Evolutionary conservation across 164 flowering plant genomes (phyloP).

Genomic region (Stephania yunnanensis): DNA sequence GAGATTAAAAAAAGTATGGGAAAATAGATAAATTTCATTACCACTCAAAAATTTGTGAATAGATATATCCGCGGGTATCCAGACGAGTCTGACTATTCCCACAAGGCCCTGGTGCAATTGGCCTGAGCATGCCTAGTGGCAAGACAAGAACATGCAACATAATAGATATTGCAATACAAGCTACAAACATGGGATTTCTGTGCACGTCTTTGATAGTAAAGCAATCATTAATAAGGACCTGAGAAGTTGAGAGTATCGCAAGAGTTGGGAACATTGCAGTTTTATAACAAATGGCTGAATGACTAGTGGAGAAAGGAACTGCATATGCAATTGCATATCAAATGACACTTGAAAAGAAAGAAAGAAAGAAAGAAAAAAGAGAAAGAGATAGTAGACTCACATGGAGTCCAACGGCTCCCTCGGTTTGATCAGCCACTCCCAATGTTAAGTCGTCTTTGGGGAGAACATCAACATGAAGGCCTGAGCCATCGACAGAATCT

Average conservation of each 20-base stretch:
- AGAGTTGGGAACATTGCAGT: background rate
- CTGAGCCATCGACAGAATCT: slow-evolving; percentile 1
- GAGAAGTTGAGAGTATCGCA: background rate
- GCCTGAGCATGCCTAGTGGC: no score
- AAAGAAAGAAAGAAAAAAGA: background rate
- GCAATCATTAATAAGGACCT: no score
- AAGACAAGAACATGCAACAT: no score
- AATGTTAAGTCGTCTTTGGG: slow-evolving; percentile 10
- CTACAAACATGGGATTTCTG: no score
- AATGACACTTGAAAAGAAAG: background rate
- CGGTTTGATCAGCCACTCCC: slow-evolving; percentile 13
- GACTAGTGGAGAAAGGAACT: background rate
- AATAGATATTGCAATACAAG: no score
- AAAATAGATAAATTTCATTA: no score
- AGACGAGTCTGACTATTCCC: no score
- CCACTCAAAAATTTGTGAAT: no score
- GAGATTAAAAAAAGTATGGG: no score
- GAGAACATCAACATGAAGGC: slow-evolving; percentile 12
- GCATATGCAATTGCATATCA: background rate
- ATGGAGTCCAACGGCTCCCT: slow-evolving; percentile 17
- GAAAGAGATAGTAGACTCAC: slow-evolving; percentile 15
- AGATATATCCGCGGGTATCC: no score
- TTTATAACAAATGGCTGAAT: background rate
- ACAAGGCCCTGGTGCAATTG: no score
- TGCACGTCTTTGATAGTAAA: no score